Evolutionary conservation across 345 rosid species (phyloP).

Genomic region (Excoecaria cochinchinensis): DNA sequence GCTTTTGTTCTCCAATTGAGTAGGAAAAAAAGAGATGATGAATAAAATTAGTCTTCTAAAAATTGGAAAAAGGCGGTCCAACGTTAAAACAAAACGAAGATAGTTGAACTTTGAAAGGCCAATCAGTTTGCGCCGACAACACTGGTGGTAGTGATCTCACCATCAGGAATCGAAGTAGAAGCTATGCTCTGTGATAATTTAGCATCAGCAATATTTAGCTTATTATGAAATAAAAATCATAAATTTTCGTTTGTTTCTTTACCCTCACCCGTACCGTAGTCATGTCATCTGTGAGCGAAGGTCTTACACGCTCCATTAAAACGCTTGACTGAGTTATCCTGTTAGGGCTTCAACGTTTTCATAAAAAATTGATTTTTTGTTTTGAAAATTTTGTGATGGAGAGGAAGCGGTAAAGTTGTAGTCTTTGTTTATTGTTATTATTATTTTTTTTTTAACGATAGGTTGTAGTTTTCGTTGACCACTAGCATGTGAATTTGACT

Average conservation of each 20-base stretch:
- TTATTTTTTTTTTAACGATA: background rate
- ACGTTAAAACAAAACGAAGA: background rate
- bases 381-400: background rate
- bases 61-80: background rate
- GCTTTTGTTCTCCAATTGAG: background rate
- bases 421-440: background rate
- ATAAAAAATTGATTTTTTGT: too few relatives aligned
- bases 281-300: background rate
- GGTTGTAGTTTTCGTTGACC: background rate
- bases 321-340: background rate
- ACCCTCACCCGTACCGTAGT: background rate
- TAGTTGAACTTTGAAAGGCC: background rate
- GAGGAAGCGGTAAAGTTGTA: background rate
- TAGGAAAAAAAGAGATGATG: background rate
- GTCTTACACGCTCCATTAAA: background rate
- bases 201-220: background rate
- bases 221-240: background rate
- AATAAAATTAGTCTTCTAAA: background rate
- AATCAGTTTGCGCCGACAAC: slow-evolving; percentile 1
- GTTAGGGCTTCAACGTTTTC: too few relatives aligned
- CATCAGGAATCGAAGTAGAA: background rate
- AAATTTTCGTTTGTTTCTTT: background rate
- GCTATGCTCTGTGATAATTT: background rate
- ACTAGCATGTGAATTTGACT: background rate
- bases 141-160: background rate